Base-by-base conservation (phyloP, 75 land plant species). In the Sequoiadendron giganteum region DNA sequence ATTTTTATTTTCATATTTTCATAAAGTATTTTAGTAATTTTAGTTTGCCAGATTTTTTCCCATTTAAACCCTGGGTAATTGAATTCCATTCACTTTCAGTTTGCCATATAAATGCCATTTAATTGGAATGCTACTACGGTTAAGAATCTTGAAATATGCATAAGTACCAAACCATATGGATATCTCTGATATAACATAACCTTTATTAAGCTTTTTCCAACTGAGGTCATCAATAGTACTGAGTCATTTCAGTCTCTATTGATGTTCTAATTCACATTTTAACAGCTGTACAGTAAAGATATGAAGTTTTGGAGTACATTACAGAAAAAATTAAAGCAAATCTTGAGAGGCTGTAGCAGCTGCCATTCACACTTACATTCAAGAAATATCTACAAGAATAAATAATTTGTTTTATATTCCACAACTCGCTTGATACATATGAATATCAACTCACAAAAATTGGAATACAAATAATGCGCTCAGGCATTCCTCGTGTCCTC, bases 401-500 rank as follows among this genome's bases (percentile, higher is more conserved):
- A 85, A 34, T 30, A 85, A 85, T 55, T 55, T 56, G 58, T 34
- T 34, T 85, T 85, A 56, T 85, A 55, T 85, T 56, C 49, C 40
- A 56, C 39, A 54, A 85, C 30, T 38, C 61, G 10, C 61, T 83
- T 85, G 65, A 85, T 85, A 85, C 65, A 85, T 30, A 84, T 55
- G 68, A 54, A 85, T 85, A 54, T 32, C 86, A 85, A 54, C 42
- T 85, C 86, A 85, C 65, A 82, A 48, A 54, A 54, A 85, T 43
- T 56, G 39, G 58, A 85, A 85, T 85, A 85, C 86, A 85, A 56
- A 85, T 85, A 85, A 85, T 85, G 68, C 36, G 25, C 86, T 55
- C 42, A 55, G 65, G 18, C 86, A 55, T 54, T 56, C 34, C 65
- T 85, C 68, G n/a, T 85, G 65, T 85, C 39, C 65, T 55, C 68